These are phyloP conservation scores for Cryptococcus sp. DNA, from an alignment of 1,284 basidiomycete genomes.

Conservation along the genomic window DNA sequence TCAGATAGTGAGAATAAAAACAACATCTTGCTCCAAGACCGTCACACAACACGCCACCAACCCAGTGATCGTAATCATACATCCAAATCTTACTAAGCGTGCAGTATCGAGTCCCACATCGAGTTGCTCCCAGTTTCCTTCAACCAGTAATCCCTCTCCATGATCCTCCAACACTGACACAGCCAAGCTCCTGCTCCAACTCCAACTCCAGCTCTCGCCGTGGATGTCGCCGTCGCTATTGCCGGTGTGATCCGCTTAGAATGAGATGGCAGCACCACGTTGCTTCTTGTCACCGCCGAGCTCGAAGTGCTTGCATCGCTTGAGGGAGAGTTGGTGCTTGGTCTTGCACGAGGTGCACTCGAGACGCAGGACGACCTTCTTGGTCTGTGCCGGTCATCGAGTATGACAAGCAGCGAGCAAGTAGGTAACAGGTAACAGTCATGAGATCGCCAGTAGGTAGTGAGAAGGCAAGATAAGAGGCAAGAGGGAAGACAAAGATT, in stretches of 20 bases:
- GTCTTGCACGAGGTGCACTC: constrained; percentile 99
- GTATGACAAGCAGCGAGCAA: not conserved
- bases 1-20: too few species aligned
- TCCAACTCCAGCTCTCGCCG: too few species aligned
- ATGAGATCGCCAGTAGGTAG: not conserved
- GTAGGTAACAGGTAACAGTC: not conserved
- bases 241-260: constrained; percentile 12
- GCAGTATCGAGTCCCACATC: not conserved
- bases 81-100: constrained; percentile 5
- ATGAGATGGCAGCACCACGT: constrained; percentile 28
- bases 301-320: constrained; percentile 99
- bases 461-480: not conserved
- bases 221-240: too few species aligned
- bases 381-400: constrained; percentile 60
- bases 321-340: constrained; percentile 93
- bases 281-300: constrained; percentile 99
- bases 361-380: constrained; percentile 97
- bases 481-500: not conserved
- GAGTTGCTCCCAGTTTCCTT: not conserved
- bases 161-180: too few species aligned
- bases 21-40: too few species aligned
- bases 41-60: too few species aligned
- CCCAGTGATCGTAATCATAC: constrained; percentile 10
- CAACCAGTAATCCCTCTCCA: too few species aligned
- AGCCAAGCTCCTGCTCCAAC: too few species aligned